These are phyloP conservation scores for Cyclotella kingstonii DNA, from an alignment of 108 stramenopile species.

Conservation along the genomic window DNA sequence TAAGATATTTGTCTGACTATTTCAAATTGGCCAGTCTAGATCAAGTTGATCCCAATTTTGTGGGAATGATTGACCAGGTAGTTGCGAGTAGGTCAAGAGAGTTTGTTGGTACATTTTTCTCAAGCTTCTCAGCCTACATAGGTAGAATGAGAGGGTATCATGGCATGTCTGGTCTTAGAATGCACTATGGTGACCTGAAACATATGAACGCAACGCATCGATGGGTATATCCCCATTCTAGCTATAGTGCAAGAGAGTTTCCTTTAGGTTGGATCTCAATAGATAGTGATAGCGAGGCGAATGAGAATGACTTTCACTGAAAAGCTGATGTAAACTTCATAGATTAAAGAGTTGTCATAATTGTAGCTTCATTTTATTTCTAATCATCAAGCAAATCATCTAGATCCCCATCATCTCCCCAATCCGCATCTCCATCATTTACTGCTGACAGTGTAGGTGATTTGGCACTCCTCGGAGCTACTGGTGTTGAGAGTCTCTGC, in stretches of 20 bases:
- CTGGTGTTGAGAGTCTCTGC: neutral
- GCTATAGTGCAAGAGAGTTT: conserved; percentile 68
- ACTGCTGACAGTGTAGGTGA: conserved; percentile 14
- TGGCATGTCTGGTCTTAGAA: conserved; percentile 54
- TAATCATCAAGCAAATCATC: conserved; percentile 40
- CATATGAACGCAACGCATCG: conserved; percentile 48
- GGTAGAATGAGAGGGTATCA: conserved; percentile 61
- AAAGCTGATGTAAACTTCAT: neutral
- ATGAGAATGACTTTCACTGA: conserved; percentile 54
- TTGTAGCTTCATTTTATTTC: neutral
- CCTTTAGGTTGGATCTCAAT: conserved; percentile 75
- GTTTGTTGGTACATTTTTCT: conserved; percentile 86
- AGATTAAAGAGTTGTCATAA: neutral
- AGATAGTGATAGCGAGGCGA: conserved; percentile 59
- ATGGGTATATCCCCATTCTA: conserved; percentile 55
- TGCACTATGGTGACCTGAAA: conserved; percentile 58
- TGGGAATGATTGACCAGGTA: conserved; percentile 92
- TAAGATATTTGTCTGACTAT: conserved; percentile 81
- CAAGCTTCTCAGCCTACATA: conserved; percentile 73
- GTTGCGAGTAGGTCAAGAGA: conserved; percentile 64
- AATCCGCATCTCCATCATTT: conserved; percentile 25
- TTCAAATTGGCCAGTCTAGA: conserved; percentile 55
- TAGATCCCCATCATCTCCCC: conserved; percentile 37
- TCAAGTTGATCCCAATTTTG: conserved; percentile 55
- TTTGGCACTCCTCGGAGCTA: conserved; percentile 25